Percentiles rank a stretch among this genome's conserved stretches.
These are phyloP conservation scores for Stevia rebaudiana DNA, from an alignment of 140 eudicot species.

Conservation along the genomic window DNA sequence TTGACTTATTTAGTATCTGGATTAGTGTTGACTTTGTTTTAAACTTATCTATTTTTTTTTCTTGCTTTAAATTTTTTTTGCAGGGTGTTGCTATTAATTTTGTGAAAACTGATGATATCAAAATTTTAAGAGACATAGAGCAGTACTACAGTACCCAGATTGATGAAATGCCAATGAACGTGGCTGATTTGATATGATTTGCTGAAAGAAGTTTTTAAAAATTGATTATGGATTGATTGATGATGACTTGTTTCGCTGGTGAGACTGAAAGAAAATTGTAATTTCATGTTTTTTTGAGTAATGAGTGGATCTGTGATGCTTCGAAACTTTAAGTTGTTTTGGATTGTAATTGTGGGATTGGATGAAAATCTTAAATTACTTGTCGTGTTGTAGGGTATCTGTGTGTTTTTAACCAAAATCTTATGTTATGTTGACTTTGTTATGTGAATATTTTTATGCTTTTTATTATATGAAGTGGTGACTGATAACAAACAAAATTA, in stretches of 20 bases:
- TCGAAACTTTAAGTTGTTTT: slow-evolving; percentile 8
- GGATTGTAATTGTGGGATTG: slow-evolving; percentile 22
- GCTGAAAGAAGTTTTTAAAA: slow-evolving; percentile 4
- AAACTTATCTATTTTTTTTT: too few species aligned
- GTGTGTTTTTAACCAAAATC: not conserved
- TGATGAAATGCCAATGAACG: slow-evolving; percentile 97
- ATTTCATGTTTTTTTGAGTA: slow-evolving; percentile 13
- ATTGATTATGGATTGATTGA: slow-evolving; percentile 3
- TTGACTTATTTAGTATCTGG: not conserved
- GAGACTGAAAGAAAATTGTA: not conserved
- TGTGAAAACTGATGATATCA: slow-evolving; percentile 88
- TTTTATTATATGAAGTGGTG: too few species aligned
- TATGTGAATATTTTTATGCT: slow-evolving; percentile 38
- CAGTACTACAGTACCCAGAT: slow-evolving; percentile 99
- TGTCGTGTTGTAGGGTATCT: slow-evolving; percentile 15
- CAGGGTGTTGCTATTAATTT: slow-evolving; percentile 99
- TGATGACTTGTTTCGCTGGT: slow-evolving; percentile 1
- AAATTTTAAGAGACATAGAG: slow-evolving; percentile 86
- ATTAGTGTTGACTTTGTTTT: not conserved
- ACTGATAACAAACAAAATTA: too few species aligned
- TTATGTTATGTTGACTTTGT: slow-evolving; percentile 13
- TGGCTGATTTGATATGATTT: slow-evolving; percentile 71
- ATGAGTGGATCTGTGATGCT: slow-evolving; percentile 30
- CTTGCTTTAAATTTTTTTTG: too few species aligned
- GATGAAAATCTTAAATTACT: slow-evolving; percentile 14